A percentile compares a stretch with the other conserved stretches of the same genome.
Evolutionary conservation across 2,329 filamentous ascomycete genomes (phyloP).

Genomic region (Colletotrichum horii): DNA sequence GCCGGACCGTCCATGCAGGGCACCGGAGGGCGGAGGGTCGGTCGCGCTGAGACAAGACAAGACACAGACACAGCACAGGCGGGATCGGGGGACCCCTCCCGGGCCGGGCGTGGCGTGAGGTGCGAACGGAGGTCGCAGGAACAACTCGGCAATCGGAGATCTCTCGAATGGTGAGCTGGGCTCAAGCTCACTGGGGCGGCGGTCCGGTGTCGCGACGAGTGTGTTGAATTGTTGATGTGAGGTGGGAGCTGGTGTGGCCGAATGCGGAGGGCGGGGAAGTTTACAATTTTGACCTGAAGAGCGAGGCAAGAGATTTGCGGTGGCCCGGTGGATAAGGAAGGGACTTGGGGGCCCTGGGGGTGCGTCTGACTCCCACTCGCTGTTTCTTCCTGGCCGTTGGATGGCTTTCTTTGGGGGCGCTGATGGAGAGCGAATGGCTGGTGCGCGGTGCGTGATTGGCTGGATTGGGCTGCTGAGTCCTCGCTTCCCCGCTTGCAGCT

Average conservation of each 20-base stretch:
- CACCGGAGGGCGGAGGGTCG: constrained; percentile 18
- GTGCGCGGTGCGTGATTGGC: not conserved
- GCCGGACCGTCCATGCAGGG: constrained; percentile 54
- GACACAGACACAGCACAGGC: constrained; percentile 12
- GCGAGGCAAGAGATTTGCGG: constrained; percentile 22
- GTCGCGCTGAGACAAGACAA: constrained; percentile 19
- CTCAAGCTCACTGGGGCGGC: constrained; percentile 19
- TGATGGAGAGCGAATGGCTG: not conserved
- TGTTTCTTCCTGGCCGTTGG: constrained; percentile 13
- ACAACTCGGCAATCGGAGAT: constrained; percentile 13
- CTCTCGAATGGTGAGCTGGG: constrained; percentile 13
- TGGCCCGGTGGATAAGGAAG: constrained; percentile 4
- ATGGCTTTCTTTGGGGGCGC: not conserved
- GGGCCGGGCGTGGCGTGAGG: constrained; percentile 14
- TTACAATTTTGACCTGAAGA: constrained; percentile 20
- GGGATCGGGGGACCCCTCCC: constrained; percentile 22
- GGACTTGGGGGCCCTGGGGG: not conserved
- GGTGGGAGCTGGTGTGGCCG: constrained; percentile 20
- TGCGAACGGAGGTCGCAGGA: constrained; percentile 13
- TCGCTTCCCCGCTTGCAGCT: not conserved
- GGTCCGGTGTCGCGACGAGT: constrained; percentile 25
- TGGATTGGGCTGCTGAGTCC: not conserved
- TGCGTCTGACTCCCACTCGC: not conserved
- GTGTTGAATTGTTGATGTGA: constrained; percentile 18
- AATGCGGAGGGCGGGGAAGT: constrained; percentile 24